Evolutionary conservation across 2,329 filamentous ascomycete genomes (phyloP), one percentile per base, ranked within the genome.

Genomic region (Nemania sp.): DNA sequence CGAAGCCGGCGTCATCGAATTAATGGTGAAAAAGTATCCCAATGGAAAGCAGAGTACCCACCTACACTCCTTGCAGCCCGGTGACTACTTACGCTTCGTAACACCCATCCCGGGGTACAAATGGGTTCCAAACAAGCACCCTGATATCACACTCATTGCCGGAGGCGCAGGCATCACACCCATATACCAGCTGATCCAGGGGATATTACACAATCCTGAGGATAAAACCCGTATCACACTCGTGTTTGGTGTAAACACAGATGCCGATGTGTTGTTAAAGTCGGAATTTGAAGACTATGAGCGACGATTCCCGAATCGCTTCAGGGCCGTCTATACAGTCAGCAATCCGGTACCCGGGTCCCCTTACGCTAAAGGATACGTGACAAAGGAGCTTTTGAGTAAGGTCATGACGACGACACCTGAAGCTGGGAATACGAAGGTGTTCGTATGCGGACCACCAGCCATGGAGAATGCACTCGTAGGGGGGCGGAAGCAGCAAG

Each of bases 151-250:
- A 2, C 82, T 92, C 45, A 86, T 93, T 51, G 91, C 91, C 0
- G 91, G 91, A 52, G 91, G 91, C 13, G 90, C 89, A 0, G 91
- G 91, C 20, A 92, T 93, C 70, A 93, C 90, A 0, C 91, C 91
- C 0, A 85, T 90, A 71, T 92, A 88, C 76, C 89, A 91, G 76
- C 84, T 92, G 1, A 82, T 86, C 1, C 86, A 84, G 56, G 87
- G 87, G 1, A 90, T 92, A 64, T 80, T 91, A n/a, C 78, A 81
- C 52, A 87, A 92, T 73, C 84, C 88, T 0, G 78, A 83, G 0
- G 90, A 93, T 72, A 82, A 81, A 66, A 93, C 91, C 1, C 84
- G 83, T 61, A 82, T 93, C 51, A 88, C 87, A 0, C 83, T 93
- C 0, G 81, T 93, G 0, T 91, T 89, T 73, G 90, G 90, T 38